Conservation (phyloP, 2,329 filamentous ascomycete species). For the Endocalyx cinctus region DNA sequence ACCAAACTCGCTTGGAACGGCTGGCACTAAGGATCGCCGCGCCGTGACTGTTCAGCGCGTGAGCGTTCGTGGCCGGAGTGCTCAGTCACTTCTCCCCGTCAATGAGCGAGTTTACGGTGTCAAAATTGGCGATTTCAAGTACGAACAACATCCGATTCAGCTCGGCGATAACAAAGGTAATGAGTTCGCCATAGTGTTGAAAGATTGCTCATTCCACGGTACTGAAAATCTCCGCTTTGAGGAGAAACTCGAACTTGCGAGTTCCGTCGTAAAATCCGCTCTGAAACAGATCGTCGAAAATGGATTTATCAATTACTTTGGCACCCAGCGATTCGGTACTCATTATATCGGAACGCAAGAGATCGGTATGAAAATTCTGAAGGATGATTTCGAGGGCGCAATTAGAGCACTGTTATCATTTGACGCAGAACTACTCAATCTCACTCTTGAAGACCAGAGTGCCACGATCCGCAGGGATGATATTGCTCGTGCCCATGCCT, state of each 20-base stretch:
- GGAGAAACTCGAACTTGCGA: conserved; percentile 37
- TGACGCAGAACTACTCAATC: conserved; percentile 54
- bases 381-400: conserved; percentile 75
- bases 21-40: conserved; percentile 86
- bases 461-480: conserved; percentile 67
- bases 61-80: conserved; percentile 52
- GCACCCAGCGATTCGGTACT: conserved; percentile 93
- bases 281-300: conserved; percentile 63
- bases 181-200: conserved; percentile 86
- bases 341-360: conserved; percentile 81
- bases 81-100: conserved; percentile 59
- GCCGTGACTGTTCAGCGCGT: conserved; percentile 82
- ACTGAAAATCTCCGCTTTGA: conserved; percentile 43
- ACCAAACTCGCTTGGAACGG: conserved; percentile 66
- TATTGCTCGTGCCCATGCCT: conserved; percentile 70
- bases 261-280: conserved; percentile 50
- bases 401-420: conserved; percentile 74
- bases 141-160: conserved; percentile 65
- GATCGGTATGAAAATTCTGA: conserved; percentile 77
- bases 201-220: conserved; percentile 66
- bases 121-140: conserved; percentile 75
- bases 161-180: conserved; percentile 85
- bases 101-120: conserved; percentile 59
- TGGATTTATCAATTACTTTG: conserved; percentile 97
- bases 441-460: conserved; percentile 39